Conservation (phyloP, 129 eudicot species). For the Chrysanthemum lavandulifolium region DNA sequence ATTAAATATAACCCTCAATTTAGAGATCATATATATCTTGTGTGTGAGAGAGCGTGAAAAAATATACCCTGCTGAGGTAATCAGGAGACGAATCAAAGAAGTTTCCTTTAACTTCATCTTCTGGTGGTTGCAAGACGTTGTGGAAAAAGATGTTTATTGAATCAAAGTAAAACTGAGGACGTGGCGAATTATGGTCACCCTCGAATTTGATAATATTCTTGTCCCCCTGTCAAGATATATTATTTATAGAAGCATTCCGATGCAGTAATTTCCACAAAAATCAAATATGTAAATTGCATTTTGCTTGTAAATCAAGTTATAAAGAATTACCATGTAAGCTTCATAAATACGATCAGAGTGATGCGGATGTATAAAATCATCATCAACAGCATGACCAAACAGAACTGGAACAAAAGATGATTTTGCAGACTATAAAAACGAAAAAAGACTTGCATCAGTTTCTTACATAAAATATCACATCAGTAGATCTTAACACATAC, state of each 20-base stretch:
- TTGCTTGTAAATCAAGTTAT: too few relatives aligned
- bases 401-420: conserved; percentile 82
- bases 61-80: conserved; percentile 60
- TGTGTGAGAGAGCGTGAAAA: background rate
- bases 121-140: conserved; percentile 91
- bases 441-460: conserved; percentile 16
- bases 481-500: background rate
- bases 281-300: background rate
- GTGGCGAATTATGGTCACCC: conserved; percentile 97
- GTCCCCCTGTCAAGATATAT: conserved; percentile 67
- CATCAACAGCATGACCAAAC: conserved; percentile 86
- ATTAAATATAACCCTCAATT: background rate
- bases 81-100: conserved; percentile 62
- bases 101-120: conserved; percentile 56
- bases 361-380: conserved; percentile 94
- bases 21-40: background rate
- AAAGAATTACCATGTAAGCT: conserved; percentile 71
- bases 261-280: conserved; percentile 2
- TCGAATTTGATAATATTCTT: conserved; percentile 96
- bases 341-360: conserved; percentile 87
- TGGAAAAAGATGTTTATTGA: conserved; percentile 92
- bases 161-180: conserved; percentile 96
- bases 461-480: conserved; percentile 7
- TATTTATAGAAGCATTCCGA: background rate
- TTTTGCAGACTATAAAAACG: conserved; percentile 67